Base-by-base conservation (phyloP, 208 protist genomes). In the Trypanosoma rangeli region DNA sequence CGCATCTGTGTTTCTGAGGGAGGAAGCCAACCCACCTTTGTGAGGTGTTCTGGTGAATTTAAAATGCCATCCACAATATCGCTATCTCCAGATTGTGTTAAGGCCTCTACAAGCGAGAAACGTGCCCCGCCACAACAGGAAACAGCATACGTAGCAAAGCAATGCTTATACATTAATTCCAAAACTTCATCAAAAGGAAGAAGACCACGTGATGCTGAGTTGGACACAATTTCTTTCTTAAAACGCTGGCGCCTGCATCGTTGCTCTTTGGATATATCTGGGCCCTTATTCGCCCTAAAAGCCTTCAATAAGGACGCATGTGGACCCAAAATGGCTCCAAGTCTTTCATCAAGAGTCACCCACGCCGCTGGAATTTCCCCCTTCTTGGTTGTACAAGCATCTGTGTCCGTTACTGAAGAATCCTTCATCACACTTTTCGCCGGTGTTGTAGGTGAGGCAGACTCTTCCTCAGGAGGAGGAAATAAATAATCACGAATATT, bases 61-160 rank as follows among this genome's bases (percentile, higher is more conserved):
- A 33, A 24, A 7, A 20, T 39, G 48, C 33, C 8, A 22, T 53
- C 29, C 31, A 9, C 58, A 5, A 12, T 35, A 16, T 2, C 16
- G 42, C n/a, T 49, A 35, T 49, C 24, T 22, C 9, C 18, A n/a
- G 37, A 20, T 5, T 60, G 31, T 31, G 81, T 64, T 5, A 93
- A 37, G 5, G 79, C 65, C 13, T 82, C 76, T 18, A 79, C 29
- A 28, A 92, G 74, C 9, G 84, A 88, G 46, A 86, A 93, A 39
- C 82, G 85, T 2, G 85, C 72, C 0, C 75, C 76, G 10, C 87
- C 86, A 50, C 78, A 93, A 54, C 83, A 92, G 5, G 90, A 84
- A 22, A 95, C 74, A 3, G 86, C 90, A 77, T 93, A 93, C 18
- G 80, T 85, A n/a, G 84, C 64, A 62, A 95, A 92, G 54, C 78